Evolutionary conservation across 2,329 filamentous ascomycete species (phyloP).

Genomic region (Tolypocladium tropicale): DNA sequence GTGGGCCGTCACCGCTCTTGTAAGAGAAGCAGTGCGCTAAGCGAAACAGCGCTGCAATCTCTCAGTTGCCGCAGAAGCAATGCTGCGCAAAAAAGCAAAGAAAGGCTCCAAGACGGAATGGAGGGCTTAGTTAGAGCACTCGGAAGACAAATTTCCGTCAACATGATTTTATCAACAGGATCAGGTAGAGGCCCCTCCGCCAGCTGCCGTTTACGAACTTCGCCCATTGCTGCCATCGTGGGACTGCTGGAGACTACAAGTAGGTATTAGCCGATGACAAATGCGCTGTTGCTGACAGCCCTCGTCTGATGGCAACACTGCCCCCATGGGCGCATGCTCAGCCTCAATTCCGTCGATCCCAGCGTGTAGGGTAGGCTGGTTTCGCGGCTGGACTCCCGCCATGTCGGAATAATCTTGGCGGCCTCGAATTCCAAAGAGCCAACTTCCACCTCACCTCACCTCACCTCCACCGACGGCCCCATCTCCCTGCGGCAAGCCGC

Average conservation of each 20-base stretch:
- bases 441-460: too few species aligned
- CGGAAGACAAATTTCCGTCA: not conserved
- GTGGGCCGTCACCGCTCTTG: not conserved
- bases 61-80: not conserved
- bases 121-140: not conserved
- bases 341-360: not conserved
- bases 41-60: not conserved
- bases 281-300: not conserved
- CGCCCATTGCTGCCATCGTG: too few species aligned
- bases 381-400: not conserved
- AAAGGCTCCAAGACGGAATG: not conserved
- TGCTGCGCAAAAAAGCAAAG: not conserved
- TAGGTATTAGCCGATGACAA: not conserved
- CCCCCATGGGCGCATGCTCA: not conserved
- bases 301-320: not conserved
- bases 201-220: too few species aligned
- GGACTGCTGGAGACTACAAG: too few species aligned
- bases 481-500: not conserved
- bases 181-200: too few species aligned
- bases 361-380: not conserved
- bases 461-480: not conserved
- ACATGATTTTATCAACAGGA: too few species aligned
- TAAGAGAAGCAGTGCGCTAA: not conserved
- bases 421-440: not conserved
- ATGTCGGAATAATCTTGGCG: not conserved